A percentile compares a stretch with the other conserved stretches of the same genome.
These are phyloP conservation scores for Perilla frutescens DNA, from an alignment of 257 asterid species.

Conservation along the genomic window DNA sequence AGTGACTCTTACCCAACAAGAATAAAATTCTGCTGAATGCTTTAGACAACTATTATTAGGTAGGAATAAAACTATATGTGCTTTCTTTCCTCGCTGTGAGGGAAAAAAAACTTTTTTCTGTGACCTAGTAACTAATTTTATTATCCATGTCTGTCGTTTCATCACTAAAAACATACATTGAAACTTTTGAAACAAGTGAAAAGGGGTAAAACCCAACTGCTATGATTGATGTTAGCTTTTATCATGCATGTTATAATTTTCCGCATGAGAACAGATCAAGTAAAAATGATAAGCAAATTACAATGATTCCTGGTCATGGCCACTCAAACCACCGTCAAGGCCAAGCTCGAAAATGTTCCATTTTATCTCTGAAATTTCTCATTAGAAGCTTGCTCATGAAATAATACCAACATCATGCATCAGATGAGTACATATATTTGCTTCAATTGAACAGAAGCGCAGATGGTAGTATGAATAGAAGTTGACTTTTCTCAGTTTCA, in stretches of 20 bases:
- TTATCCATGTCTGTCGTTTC: not conserved
- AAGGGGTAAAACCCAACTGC: not conserved
- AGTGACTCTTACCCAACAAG: not conserved
- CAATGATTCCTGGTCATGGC: not conserved
- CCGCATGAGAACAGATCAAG: not conserved
- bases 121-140: not conserved
- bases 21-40: not conserved
- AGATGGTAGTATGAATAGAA: no score
- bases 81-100: not conserved
- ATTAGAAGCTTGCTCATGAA: slow-evolving; percentile 21
- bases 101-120: not conserved
- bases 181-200: not conserved
- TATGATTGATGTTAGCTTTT: not conserved
- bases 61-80: slow-evolving; percentile 2
- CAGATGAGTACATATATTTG: not conserved
- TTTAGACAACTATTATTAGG: not conserved
- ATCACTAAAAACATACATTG: not conserved
- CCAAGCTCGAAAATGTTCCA: slow-evolving; percentile 16
- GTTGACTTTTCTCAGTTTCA: no score
- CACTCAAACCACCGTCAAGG: slow-evolving; percentile 1
- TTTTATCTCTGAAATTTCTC: not conserved
- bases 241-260: not conserved
- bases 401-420: not conserved
- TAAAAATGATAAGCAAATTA: not conserved
- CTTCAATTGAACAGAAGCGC: not conserved